These are phyloP conservation scores for Dacryopinax primogenitus DNA, from an alignment of 768 basidiomycete species.

Conservation along the genomic window DNA sequence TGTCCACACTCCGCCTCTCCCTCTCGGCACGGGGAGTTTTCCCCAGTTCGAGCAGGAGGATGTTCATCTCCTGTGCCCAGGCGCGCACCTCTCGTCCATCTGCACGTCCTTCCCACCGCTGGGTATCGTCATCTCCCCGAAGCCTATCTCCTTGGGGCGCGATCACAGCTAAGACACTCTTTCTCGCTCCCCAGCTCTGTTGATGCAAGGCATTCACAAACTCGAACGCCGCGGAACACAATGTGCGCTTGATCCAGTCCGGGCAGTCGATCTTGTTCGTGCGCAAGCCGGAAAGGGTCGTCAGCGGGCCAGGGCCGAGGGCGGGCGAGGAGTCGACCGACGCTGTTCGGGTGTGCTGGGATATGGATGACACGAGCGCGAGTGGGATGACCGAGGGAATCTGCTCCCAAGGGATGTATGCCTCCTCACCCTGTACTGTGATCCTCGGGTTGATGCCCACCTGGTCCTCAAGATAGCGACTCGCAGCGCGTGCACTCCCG, in stretches of 20 bases:
- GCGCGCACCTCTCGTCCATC: background rate
- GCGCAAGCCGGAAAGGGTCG: background rate
- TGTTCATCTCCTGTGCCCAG: background rate
- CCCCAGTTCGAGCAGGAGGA: background rate
- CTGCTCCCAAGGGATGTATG: conserved; percentile 68
- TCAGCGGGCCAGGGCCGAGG: background rate
- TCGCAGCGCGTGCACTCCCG: conserved; percentile 71
- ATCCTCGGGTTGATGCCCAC: conserved; percentile 74
- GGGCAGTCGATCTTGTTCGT: background rate
- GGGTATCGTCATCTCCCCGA: background rate
- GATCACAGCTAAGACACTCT: background rate
- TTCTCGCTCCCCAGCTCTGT: background rate
- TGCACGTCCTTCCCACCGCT: background rate
- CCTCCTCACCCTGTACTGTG: conserved; percentile 67
- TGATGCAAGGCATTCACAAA: background rate
- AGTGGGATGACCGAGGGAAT: conserved; percentile 40
- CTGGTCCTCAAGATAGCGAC: conserved; percentile 76
- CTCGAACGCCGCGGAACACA: background rate
- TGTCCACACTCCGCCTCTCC: background rate
- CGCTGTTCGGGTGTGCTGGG: background rate
- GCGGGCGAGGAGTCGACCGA: background rate
- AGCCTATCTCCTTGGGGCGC: background rate
- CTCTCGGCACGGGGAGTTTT: background rate
- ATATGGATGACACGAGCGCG: background rate
- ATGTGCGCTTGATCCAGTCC: conserved; percentile 2